Base-by-base conservation (phyloP, 2,329 filamentous ascomycete species). In the Rasamsonia emersonii region DNA sequence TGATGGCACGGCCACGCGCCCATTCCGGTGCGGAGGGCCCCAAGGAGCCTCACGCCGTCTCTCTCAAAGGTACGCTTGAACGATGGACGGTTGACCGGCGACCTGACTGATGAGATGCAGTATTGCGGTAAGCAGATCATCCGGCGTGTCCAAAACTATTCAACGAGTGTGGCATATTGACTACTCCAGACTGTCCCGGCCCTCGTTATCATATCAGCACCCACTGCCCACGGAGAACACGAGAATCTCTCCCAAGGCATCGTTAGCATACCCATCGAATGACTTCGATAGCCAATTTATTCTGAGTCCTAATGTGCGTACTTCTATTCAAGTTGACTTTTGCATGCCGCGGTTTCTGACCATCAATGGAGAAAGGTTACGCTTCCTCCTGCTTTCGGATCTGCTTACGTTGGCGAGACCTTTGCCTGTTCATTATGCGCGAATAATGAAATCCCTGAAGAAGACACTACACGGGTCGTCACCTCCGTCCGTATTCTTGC, bases 381-480 rank as follows among this genome's bases (percentile, higher is more conserved):
- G 28, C 77, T 96, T 1, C 89, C 91, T 7, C 80, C 86, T 10
- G 82, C 86, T 0, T 96, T 98, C 56, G 89, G 88, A 26, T 89
- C 85, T 9, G 88, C 89, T 6, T 95, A 95, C 56, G 89, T 96
- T 13, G 91, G 91, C 47, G 88, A 96, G 64, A 86, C 81, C 0
- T 96, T 98, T 61, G 80, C 81, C 42, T 98, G 91, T 61, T 94
- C 89, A 2, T 71, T 96, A 14, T 94, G 88, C 62, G 88, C 84
- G n/a, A 95, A 94, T 65, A 89, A 95, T 55, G 89, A 96, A 51
- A 59, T 78, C 2, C 47, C 56, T 13, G 43, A 58, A 5, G 50
- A 56, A 16, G 53, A 60, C 6, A 50, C 53, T 4, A 51, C 56
- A 3, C 60, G 62, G 38, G 63, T 62, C 27, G 77, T 93, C 24